Evolutionary conservation across 2,329 filamentous ascomycete species (phyloP).

Genomic region (Colletotrichum siamense): DNA sequence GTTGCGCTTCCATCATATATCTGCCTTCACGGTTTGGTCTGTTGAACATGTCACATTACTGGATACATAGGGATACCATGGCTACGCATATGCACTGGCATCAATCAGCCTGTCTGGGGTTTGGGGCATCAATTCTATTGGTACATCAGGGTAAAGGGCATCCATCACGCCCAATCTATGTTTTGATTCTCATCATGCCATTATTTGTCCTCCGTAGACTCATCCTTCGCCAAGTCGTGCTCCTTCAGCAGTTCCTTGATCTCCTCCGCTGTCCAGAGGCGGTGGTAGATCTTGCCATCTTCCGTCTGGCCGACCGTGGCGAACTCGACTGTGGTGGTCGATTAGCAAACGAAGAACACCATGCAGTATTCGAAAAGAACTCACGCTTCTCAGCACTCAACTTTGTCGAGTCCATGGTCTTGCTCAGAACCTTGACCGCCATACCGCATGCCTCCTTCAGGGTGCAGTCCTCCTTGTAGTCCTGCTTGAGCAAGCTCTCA

Average conservation of each 20-base stretch:
- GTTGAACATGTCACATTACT: neutral
- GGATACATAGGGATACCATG: neutral
- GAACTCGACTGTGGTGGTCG: slow-evolving; percentile 78
- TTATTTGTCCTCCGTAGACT: slow-evolving; percentile 72
- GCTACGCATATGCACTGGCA: neutral
- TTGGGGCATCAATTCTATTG: slow-evolving; percentile 22
- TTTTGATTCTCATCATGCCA: slow-evolving; percentile 20
- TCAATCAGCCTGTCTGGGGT: neutral
- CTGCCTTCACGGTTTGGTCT: neutral
- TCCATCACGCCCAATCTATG: slow-evolving; percentile 18
- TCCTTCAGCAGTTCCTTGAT: slow-evolving; percentile 94
- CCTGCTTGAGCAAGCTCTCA: slow-evolving; percentile 96
- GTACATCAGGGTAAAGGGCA: slow-evolving; percentile 20
- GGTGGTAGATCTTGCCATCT: slow-evolving; percentile 96
- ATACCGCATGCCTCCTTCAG: slow-evolving; percentile 95
- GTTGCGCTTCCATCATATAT: neutral
- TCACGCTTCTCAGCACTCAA: slow-evolving; percentile 98
- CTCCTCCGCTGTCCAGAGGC: slow-evolving; percentile 95
- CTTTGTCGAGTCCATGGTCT: slow-evolving; percentile 99
- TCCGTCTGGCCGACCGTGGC: slow-evolving; percentile 96
- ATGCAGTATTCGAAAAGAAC: slow-evolving; percentile 42
- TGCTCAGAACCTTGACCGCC: slow-evolving; percentile 98
- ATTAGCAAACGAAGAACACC: slow-evolving; percentile 12
- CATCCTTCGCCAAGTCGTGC: slow-evolving; percentile 90
- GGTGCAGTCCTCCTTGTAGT: slow-evolving; percentile 98